A percentile compares a stretch with the other conserved stretches of the same genome.
Conservation (phyloP, 2,329 filamentous ascomycete genomes). For the Colletotrichum liaoningense region DNA sequence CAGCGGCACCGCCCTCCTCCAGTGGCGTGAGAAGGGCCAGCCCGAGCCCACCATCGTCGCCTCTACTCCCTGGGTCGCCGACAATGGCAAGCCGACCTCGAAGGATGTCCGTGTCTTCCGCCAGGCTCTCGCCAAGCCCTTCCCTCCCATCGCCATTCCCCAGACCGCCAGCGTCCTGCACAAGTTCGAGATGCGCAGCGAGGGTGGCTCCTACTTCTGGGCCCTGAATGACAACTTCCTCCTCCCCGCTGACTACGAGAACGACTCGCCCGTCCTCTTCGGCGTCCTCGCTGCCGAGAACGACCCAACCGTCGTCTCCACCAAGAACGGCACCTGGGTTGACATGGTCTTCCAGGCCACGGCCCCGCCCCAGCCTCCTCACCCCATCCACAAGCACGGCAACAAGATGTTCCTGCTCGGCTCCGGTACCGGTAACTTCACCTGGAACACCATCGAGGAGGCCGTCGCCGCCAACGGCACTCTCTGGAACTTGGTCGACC, state of each 20-base stretch:
- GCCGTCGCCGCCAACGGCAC: conserved; percentile 58
- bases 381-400: conserved; percentile 74
- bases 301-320: conserved; percentile 60
- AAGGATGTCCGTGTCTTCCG: conserved; percentile 56
- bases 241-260: conserved; percentile 50
- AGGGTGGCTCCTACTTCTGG: conserved; percentile 63
- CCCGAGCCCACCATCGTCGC: conserved; percentile 26
- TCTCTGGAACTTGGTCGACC: conserved; percentile 67
- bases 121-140: conserved; percentile 56
- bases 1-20: conserved; percentile 61
- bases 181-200: conserved; percentile 52
- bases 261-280: conserved; percentile 58
- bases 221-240: conserved; percentile 60
- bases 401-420: conserved; percentile 71
- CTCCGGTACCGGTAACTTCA: conserved; percentile 60
- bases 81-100: conserved; percentile 57
- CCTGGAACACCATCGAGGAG: conserved; percentile 64
- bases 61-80: conserved; percentile 59
- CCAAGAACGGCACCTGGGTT: conserved; percentile 61
- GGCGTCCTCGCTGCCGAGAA: conserved; percentile 47
- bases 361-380: conserved; percentile 61
- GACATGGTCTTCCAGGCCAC: conserved; percentile 63
- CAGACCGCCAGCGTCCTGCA: conserved; percentile 57
- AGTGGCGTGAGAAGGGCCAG: conserved; percentile 43
- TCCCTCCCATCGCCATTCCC: conserved; percentile 57